A percentile compares a stretch with the other conserved stretches of the same genome.
phyloP scores from a whole-genome alignment of 1,284 basidiomycete genomes.

The Irpex lacteus region DNA sequence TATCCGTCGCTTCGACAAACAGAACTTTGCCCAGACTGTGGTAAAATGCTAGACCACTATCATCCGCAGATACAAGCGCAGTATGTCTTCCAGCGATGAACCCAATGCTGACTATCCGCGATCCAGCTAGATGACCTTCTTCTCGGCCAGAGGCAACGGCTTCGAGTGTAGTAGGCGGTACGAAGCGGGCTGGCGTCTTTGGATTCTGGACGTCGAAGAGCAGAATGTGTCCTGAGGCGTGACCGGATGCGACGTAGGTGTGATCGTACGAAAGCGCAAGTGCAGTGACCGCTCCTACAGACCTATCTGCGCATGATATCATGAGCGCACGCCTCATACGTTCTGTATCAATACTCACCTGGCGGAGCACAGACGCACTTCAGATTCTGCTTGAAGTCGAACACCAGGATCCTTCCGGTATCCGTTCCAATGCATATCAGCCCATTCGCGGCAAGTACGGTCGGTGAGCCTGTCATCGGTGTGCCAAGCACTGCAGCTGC shows the following conservation, averaged over 20 bases:
- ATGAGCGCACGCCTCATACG: not conserved
- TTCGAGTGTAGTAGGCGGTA: conserved; percentile 67
- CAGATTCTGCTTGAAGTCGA: conserved; percentile 88
- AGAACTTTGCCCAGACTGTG: conserved; percentile 94
- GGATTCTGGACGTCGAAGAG: conserved; percentile 84
- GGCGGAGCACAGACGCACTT: conserved; percentile 72
- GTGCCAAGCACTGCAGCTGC: conserved; percentile 60
- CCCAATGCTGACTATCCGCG: conserved; percentile 81
- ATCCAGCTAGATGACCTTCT: conserved; percentile 90
- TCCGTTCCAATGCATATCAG: conserved; percentile 89
- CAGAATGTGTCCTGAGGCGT: conserved; percentile 82
- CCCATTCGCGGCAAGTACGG: conserved; percentile 83
- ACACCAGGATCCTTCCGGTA: conserved; percentile 77
- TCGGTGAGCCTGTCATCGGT: conserved; percentile 62
- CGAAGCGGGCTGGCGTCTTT: conserved; percentile 62
- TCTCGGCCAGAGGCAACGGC: conserved; percentile 79
- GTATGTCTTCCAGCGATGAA: conserved; percentile 96
- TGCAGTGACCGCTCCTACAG: conserved; percentile 83
- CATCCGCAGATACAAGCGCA: conserved; percentile 90
- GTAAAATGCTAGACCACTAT: conserved; percentile 91
- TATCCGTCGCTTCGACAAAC: conserved; percentile 94
- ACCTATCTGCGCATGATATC: conserved; percentile 40
- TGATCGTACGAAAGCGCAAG: conserved; percentile 92
- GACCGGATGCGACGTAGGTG: conserved; percentile 90
- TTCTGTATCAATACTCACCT: conserved; percentile 42